phyloP scores from a whole-genome alignment of 257 asterid genomes.

The Striga asiatica region DNA sequence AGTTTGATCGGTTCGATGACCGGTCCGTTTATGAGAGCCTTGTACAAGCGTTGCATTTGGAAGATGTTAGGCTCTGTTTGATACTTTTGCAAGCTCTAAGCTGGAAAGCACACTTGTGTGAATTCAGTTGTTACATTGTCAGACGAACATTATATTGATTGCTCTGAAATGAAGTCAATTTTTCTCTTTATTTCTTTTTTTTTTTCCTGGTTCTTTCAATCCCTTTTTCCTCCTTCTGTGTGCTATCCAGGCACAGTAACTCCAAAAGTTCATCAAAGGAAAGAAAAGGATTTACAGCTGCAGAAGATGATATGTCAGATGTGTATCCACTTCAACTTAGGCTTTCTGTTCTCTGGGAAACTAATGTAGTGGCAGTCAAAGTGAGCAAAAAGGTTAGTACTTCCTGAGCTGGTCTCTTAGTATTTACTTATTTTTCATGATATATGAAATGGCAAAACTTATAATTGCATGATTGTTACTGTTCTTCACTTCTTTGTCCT shows the following conservation, averaged over 20 bases:
- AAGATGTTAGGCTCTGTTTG: background rate
- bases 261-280: conserved; percentile 50
- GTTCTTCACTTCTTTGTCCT: background rate
- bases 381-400: conserved; percentile 74
- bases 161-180: conserved; percentile 9
- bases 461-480: background rate
- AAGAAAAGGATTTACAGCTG: conserved; percentile 39
- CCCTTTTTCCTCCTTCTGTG: too few relatives aligned
- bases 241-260: conserved; percentile 71
- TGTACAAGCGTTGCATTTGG: too few relatives aligned
- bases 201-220: too few relatives aligned
- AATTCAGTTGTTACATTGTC: conserved; percentile 4
- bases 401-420: conserved; percentile 15
- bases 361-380: conserved; percentile 55
- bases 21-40: too few relatives aligned
- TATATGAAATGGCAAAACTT: conserved; percentile 7
- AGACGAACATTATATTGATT: background rate
- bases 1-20: too few relatives aligned
- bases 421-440: background rate
- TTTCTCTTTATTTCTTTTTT: background rate
- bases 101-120: conserved; percentile 8
- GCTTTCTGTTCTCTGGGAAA: conserved; percentile 61
- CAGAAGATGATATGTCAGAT: conserved; percentile 82
- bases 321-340: conserved; percentile 84
- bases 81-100: conserved; percentile 3